These are phyloP conservation scores for Lodderomyces beijingensis DNA, from an alignment of 1,139 yeast species.

Conservation along the genomic window DNA sequence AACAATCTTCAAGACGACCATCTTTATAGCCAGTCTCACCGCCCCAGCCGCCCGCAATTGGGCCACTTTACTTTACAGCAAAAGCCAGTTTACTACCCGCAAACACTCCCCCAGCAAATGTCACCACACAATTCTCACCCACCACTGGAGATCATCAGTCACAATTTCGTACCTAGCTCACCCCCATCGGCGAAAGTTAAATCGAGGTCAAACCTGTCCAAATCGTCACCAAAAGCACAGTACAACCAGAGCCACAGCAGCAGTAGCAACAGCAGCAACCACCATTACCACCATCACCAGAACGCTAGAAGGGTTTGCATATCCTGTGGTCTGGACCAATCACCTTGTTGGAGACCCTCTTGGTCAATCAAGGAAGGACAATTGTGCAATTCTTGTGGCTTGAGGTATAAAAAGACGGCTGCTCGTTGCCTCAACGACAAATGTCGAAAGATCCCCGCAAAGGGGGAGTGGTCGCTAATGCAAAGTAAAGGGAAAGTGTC, in stretches of 20 bases:
- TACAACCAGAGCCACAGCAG: too few species aligned
- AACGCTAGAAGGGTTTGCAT: constrained; percentile 78
- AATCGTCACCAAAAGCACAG: constrained; percentile 2
- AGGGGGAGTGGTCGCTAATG: constrained; percentile 93
- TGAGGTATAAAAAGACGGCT: constrained; percentile 88
- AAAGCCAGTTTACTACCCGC: too few species aligned
- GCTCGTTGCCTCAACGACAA: constrained; percentile 75
- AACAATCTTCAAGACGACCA: too few species aligned
- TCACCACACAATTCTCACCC: too few species aligned
- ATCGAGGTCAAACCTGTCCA: constrained; percentile 24
- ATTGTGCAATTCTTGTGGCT: constrained; percentile 93
- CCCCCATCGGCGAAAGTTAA: constrained; percentile 37
- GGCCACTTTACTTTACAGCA: too few species aligned
- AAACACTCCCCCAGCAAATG: too few species aligned
- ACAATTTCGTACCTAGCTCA: constrained; percentile 35
- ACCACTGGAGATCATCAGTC: too few species aligned
- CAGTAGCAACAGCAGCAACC: constrained; percentile 8
- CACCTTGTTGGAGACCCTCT: constrained; percentile 98
- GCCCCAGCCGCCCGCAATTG: too few species aligned
- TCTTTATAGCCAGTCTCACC: too few species aligned
- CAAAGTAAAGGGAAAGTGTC: constrained; percentile 54
- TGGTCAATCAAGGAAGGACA: constrained; percentile 91
- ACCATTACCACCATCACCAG: constrained; percentile 21
- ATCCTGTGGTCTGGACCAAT: constrained; percentile 85
- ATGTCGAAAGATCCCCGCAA: constrained; percentile 90